phyloP scores from a whole-genome alignment of 495 filamentous ascomycete species.

The Eremomyces bilateralis region DNA sequence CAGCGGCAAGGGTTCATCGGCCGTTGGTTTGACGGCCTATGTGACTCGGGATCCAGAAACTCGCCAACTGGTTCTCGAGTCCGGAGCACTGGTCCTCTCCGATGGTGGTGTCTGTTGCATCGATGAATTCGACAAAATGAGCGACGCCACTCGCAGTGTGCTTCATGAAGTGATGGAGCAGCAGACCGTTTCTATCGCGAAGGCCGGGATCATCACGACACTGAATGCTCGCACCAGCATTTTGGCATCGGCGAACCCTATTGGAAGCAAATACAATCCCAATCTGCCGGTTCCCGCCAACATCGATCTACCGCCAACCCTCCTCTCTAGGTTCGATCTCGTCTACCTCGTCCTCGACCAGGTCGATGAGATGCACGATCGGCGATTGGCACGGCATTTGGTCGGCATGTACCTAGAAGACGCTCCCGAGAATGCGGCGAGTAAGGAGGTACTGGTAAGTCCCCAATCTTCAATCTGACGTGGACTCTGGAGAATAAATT shows the following conservation, averaged over 20 bases:
- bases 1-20: slow-evolving; percentile 89
- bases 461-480: slow-evolving; percentile 1
- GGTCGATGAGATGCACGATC: slow-evolving; percentile 71
- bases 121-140: slow-evolving; percentile 99
- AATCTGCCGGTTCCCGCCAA: slow-evolving; percentile 92
- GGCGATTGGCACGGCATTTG: slow-evolving; percentile 74
- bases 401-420: slow-evolving; percentile 96
- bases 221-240: slow-evolving; percentile 88
- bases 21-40: slow-evolving; percentile 95
- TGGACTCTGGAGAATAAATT: slow-evolving; percentile 2
- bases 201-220: slow-evolving; percentile 97
- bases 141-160: slow-evolving; percentile 81
- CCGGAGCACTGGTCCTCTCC: slow-evolving; percentile 81
- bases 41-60: slow-evolving; percentile 91
- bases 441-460: slow-evolving; percentile 58
- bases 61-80: slow-evolving; percentile 85
- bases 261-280: slow-evolving; percentile 91
- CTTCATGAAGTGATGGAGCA: slow-evolving; percentile 99
- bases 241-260: slow-evolving; percentile 90
- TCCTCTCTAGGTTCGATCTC: slow-evolving; percentile 87
- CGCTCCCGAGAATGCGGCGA: slow-evolving; percentile 62
- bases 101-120: slow-evolving; percentile 98
- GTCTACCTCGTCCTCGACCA: slow-evolving; percentile 93
- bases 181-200: slow-evolving; percentile 95
- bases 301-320: slow-evolving; percentile 87